Base-by-base conservation (phyloP, 495 filamentous ascomycete species). In the Podospora fimiseda region DNA sequence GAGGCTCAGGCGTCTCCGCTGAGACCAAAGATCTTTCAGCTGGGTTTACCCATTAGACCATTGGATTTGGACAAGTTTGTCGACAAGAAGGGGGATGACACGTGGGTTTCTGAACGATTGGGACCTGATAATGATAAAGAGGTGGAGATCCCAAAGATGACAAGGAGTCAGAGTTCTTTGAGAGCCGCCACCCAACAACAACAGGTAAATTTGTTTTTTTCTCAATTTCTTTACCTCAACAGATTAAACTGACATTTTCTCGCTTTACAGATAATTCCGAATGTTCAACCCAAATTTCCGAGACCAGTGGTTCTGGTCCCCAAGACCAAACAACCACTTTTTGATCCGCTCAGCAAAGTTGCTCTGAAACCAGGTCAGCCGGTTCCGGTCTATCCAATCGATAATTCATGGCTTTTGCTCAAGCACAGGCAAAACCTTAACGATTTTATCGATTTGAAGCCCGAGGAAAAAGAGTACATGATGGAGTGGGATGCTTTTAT, bases 401-500 rank as follows among this genome's bases (percentile, higher is more conserved):
- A 79, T 57, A 72, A 75, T 46, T 57, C 57, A 27, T 80, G 76
- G 78, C 65, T 80, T 9, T 57, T 74, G 5, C 70, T 74, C 42
- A 80, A 80, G 59, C 74, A 78, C 52, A 68, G 72, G 20, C 74
- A 80, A 45, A 71, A 66, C 48, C 71, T 80, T 23, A 60, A 67
- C 9, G 78, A 80, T 50, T 79, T 74, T 47, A 68, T 64, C 39
- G 78, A 79, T 53, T 63, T 80, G 9, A 65, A 70, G 15, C 62
- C 61, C 13, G 65, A 65, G 13, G 78, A 80, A 48, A 77, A 76
- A 50, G 78, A 80, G 51, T 80, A 74, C 49, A 69, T 78, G 53
- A 65, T 63, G 41, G 67, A 71, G 43, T 80, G 75, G 75, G 76
- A 80, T 47, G 62, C 68, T 2, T 79, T 73, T 41, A 72, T 78